Conservation (phyloP, 352 stramenopile genomes). For the Pythium inflatum region DNA sequence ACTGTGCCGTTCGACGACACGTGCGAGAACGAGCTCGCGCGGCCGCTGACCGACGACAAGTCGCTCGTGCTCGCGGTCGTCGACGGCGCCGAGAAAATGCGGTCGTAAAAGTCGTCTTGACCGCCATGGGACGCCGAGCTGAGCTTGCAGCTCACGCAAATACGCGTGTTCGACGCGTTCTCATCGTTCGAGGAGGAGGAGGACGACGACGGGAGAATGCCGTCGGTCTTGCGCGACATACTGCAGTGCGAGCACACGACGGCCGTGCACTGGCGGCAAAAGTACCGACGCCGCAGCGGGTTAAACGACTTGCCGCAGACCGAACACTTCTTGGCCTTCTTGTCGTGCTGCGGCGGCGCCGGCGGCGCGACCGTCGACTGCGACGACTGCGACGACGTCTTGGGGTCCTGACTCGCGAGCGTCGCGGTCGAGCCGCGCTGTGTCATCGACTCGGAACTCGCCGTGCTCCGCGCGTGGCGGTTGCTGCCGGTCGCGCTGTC, state of each 20-base stretch:
- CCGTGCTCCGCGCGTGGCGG: constrained; percentile 37
- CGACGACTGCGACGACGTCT: constrained; percentile 12
- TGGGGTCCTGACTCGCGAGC: constrained; percentile 34
- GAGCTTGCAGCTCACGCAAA: constrained; percentile 83
- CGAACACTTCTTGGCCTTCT: constrained; percentile 77
- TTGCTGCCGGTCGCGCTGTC: constrained; percentile 28
- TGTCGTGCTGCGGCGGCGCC: constrained; percentile 34
- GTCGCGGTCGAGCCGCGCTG: constrained; percentile 29
- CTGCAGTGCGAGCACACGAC: constrained; percentile 78
- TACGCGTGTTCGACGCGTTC: constrained; percentile 53
- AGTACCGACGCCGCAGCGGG: constrained; percentile 70
- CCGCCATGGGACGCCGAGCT: constrained; percentile 46
- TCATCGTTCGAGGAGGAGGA: constrained; percentile 46
- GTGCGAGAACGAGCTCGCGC: constrained; percentile 37
- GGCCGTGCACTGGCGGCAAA: constrained; percentile 64
- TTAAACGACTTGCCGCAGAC: constrained; percentile 86
- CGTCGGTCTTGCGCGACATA: constrained; percentile 52
- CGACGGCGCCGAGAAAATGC: constrained; percentile 63
- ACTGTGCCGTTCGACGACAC: constrained; percentile 13
- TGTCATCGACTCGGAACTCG: constrained; percentile 36
- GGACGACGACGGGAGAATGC: neutral
- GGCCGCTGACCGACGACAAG: constrained; percentile 21
- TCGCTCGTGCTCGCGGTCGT: constrained; percentile 30
- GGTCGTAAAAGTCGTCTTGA: constrained; percentile 59
- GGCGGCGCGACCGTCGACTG: constrained; percentile 5